Base-by-base conservation (phyloP, 257 asterid genomes). In the Solanum pinnatisectum region DNA sequence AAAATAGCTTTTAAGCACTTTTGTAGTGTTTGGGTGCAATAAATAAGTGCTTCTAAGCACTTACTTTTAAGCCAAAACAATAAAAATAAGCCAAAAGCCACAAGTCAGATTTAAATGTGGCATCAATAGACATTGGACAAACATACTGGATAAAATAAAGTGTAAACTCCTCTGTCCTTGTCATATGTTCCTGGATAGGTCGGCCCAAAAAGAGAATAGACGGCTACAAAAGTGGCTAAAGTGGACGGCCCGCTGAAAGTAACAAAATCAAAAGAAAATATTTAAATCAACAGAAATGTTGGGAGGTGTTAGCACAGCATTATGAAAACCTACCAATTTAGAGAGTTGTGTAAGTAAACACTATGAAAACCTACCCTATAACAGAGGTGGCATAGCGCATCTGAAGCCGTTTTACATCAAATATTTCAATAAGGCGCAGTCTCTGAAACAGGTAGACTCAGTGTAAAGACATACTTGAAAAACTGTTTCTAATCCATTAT, bases 131-230 rank as follows among this genome's bases (percentile, higher is more conserved):
- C 86, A 88, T 60, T 40, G 82, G 68, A 16, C 52, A 86, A 59
- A 91, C 95, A 77, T 95, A 96, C 98, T 4, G 98, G 98, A 91
- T 96, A 96, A 91, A 95, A 95, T 36, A 96, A 88, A 15, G 98
- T 96, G 93, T 96, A 96, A 65, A 93, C 91, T 63, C 96, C 93
- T 92, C 98, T 88, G 85, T 90, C 96, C 89, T 93, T 92, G 90
- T 96, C 98, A 70, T 94, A 96, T 32, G 91, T 92, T 90, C 98
- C 98, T 85, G 98, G 98, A 93, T 93, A 96, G 33, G 98, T 96
- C 1, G 98, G 98, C 90, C 98, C 98, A 83, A 96, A 96, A 84
- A 95, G 95, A 63, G 94, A 93, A 89, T 96, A 96, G 72, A 96
- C 96, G 15, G 98, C 98, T 23, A 95, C 98, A 92, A 95, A 96